Evolutionary conservation across 352 stramenopile species (phyloP), one percentile per base, ranked within the genome.

Genomic region (Globisporangium cystogenes): DNA sequence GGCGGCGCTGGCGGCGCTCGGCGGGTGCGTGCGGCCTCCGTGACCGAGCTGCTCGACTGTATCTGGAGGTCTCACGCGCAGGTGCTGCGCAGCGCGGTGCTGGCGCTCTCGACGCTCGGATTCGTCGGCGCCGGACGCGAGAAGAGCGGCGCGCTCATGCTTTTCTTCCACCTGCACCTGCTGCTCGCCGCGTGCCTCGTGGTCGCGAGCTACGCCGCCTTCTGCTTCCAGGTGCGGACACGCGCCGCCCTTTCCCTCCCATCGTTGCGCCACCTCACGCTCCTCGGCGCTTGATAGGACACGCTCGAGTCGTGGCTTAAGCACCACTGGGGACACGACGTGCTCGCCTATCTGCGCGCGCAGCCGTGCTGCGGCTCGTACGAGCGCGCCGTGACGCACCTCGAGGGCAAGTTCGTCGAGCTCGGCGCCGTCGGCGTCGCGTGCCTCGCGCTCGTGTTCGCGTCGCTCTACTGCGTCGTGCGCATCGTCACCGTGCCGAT

Each of bases 401-500:
- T 94, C 3, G 59, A 87, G 29, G 26, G 50, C 24, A 63, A 70
- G 26, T 79, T 88, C 23, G 29, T 60, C n/a, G 40, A 72, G 20
- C 60, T 92, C 1, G 81, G 83, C 4, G 59, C 47, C 0, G 53
- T 91, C 14, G 79, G 72, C 48, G 59, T 73, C 2, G 62, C 60
- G 24, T 76, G 68, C 51, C 67, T 88, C 35, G 56, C 62, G 21
- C 58, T 87, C 16, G 64, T 83, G 37, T 36, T 94, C 20, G 48
- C 61, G 1, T 67, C 80, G 23, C 77, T 91, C 65, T 88, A 87
- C 65, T 94, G 77, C 60, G 75, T 90, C 40, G 59, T 94, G 23
- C 78, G 80, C 59, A 91, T 94, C 60, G 77, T 90, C 36, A 90
- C 79, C n/a, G 74, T 94, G 35, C 83, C 83, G 7, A 89, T 92